Evolutionary conservation across 2,329 filamentous ascomycete genomes (phyloP).

Genomic region (Trichoderma breve): DNA sequence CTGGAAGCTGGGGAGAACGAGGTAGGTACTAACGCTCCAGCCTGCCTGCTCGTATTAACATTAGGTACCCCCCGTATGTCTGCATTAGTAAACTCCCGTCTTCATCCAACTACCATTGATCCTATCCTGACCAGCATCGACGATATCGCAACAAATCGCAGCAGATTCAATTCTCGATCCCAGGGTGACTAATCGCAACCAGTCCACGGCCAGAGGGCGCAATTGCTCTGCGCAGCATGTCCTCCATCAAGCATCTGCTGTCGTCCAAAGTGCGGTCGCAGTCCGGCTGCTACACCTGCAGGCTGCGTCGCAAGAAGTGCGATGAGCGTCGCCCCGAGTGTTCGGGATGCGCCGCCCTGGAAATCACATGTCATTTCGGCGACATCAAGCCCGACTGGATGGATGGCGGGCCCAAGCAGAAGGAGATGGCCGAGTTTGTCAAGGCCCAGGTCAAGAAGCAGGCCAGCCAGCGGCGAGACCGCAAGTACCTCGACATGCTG

Average conservation of each 20-base stretch:
- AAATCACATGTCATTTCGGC: constrained; percentile 55
- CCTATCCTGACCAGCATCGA: background rate
- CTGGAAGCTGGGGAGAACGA: background rate
- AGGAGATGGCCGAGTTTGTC: constrained; percentile 50
- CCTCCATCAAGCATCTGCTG: constrained; percentile 14
- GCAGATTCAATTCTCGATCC: background rate
- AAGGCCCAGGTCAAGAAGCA: constrained; percentile 58
- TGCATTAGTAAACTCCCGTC: constrained; percentile 13
- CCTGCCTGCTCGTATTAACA: background rate
- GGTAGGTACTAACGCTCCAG: background rate
- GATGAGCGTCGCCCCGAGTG: constrained; percentile 54
- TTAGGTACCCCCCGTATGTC: background rate
- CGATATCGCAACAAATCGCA: background rate
- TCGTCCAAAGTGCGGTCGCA: constrained; percentile 36
- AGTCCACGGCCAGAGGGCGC: background rate
- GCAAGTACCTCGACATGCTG: constrained; percentile 47
- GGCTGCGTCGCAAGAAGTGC: constrained; percentile 61
- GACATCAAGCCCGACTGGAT: constrained; percentile 57
- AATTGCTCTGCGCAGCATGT: background rate
- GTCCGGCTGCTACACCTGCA: constrained; percentile 60
- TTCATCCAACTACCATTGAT: constrained; percentile 1
- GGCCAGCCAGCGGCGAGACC: constrained; percentile 49
- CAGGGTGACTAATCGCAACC: background rate
- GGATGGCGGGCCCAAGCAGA: constrained; percentile 51
- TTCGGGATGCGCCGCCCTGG: constrained; percentile 49